Evolutionary conservation across 2,329 filamentous ascomycete species (phyloP).

Genomic region (Thelonectria olida): DNA sequence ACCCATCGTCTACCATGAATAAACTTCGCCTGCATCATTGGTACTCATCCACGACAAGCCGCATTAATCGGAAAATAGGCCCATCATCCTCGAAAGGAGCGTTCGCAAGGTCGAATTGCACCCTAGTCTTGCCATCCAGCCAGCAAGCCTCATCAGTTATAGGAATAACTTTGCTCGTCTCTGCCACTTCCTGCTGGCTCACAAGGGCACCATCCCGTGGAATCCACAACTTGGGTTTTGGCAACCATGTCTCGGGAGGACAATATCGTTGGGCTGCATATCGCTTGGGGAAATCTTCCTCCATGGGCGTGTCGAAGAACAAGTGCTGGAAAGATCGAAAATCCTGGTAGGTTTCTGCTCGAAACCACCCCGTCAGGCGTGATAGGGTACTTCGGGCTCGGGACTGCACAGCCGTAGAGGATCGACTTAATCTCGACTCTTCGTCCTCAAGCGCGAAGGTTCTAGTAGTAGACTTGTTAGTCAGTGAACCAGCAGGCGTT

Average conservation of each 20-base stretch:
- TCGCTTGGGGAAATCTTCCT: neutral
- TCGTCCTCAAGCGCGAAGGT: neutral
- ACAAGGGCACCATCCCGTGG: neutral
- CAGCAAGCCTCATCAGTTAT: neutral
- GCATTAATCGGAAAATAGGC: too few relatives aligned
- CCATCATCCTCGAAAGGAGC: neutral
- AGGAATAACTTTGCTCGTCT: neutral
- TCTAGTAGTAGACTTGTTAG: neutral
- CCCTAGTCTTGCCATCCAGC: neutral
- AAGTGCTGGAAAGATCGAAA: neutral
- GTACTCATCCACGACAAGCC: too few relatives aligned
- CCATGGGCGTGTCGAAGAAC: neutral
- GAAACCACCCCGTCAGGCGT: neutral
- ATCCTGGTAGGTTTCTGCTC: neutral
- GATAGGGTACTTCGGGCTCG: neutral
- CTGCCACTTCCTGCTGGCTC: neutral
- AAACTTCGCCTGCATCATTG: too few relatives aligned
- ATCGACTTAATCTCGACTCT: neutral
- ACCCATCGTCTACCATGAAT: too few relatives aligned
- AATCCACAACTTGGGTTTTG: neutral
- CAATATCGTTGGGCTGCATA: neutral
- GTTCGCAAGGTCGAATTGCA: neutral
- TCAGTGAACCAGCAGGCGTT: too few relatives aligned
- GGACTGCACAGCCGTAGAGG: neutral
- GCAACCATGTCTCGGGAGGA: constrained; percentile 2